Base-by-base conservation (phyloP, 164 flowering plant species). In the Berberis vulgaris region DNA sequence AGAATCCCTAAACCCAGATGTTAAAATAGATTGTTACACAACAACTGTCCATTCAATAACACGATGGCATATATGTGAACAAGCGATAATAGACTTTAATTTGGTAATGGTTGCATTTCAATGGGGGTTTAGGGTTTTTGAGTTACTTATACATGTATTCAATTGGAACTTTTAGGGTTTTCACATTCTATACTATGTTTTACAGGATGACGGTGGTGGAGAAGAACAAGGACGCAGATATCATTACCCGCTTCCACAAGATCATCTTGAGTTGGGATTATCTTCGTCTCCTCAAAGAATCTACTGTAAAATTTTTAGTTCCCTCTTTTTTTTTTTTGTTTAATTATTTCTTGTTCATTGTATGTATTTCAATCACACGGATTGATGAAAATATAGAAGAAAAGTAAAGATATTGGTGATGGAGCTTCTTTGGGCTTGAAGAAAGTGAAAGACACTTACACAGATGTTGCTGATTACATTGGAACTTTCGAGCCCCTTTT, bases 201-300 rank as follows among this genome's bases (percentile, higher is more conserved):
- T 26, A 26, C 26, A 26, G 26, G 26, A 26, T 26, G 26, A 58
- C 57, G 73, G 64, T 49, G 53, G 65, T 45, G 41, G 68, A 54
- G 71, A 59, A 45, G 57, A 45, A 40, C 26, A 44, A 64, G 7
- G 86, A 83, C 8, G 78, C 82, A 43, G 67, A 80, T 12, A 59
- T 71, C 26, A 41, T 76, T 1, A 40, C 53, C 52, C 84, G 91
- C 13, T 94, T 94, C 70, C 84, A 77, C 74, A 86, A 79, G 65
- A 81, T 84, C 4, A 79, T 94, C 9, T 89, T 91, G 8, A 69
- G 85, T 41, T 91, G 98, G 98, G 98, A 94, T 74, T 91, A 85
- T 66, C 63, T 83, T 26, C 81, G 76, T 11, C 83, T 94, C 44
- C 81, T 81, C 50, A 67, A 61, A 44, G 79, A 82, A 43, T 72